Conservation (phyloP, 2,329 filamentous ascomycete species). For the Neofusicoccum umdonicola region DNA sequence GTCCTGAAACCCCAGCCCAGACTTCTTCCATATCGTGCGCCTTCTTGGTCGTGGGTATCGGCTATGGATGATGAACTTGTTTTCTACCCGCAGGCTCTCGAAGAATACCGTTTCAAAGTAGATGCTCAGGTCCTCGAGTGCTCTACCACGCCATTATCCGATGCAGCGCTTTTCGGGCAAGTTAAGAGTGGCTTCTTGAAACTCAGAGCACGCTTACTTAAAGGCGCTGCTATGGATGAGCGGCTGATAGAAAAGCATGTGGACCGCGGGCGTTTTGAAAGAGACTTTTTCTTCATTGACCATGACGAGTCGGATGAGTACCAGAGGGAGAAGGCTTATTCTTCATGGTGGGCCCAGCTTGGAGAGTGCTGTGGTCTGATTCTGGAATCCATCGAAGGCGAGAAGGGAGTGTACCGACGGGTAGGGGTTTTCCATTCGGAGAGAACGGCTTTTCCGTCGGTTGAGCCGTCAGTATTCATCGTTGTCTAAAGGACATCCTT, state of each 20-base stretch:
- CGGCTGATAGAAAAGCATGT: not conserved
- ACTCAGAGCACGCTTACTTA: not conserved
- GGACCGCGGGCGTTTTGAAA: not conserved
- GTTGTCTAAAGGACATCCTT: not conserved
- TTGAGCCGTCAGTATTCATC: not conserved
- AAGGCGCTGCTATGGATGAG: not conserved
- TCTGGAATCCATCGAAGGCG: not conserved
- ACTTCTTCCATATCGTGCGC: not conserved
- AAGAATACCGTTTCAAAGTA: not conserved
- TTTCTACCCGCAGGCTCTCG: not conserved
- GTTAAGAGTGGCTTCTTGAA: not conserved
- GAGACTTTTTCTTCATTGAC: not conserved
- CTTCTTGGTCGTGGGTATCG: not conserved
- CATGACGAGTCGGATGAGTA: not conserved
- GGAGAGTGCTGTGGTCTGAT: not conserved
- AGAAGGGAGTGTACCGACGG: not conserved
- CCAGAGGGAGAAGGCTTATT: not conserved
- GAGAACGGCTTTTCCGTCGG: not conserved
- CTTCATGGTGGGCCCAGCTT: not conserved
- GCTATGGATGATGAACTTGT: not conserved
- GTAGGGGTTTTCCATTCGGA: not conserved
- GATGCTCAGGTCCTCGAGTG: not conserved
- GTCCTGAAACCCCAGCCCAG: not conserved
- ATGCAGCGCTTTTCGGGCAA: not conserved
- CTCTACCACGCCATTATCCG: not conserved